Evolutionary conservation across 1,284 basidiomycete species (phyloP).

Genomic region (Cryptococcus wingfieldii): DNA sequence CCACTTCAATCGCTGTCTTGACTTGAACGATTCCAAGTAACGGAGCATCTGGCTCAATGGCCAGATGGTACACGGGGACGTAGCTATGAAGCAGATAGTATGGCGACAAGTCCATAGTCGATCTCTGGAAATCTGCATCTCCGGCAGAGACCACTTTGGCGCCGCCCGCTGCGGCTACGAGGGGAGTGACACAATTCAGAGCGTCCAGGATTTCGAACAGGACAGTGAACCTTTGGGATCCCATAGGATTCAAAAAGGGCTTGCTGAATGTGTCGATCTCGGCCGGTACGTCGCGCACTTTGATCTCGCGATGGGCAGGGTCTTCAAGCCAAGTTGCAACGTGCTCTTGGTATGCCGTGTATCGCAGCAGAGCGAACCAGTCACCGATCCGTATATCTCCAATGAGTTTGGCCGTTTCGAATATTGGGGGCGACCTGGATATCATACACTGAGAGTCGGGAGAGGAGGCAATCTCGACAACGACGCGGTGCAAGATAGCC

Average conservation of each 20-base stretch:
- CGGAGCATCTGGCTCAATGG: slow-evolving; percentile 10
- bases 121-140: slow-evolving; percentile 7
- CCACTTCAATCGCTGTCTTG: slow-evolving; percentile 14
- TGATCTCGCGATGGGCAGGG: slow-evolving; percentile 21
- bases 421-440: slow-evolving; percentile 25
- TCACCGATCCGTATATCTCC: slow-evolving; percentile 33
- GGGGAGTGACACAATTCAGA: slow-evolving; percentile 32
- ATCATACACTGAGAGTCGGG: slow-evolving; percentile 16
- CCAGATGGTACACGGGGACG: slow-evolving; percentile 39
- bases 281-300: slow-evolving; percentile 22
- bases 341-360: slow-evolving; percentile 26
- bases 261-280: background rate
- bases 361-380: slow-evolving; percentile 26
- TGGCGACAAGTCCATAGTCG: slow-evolving; percentile 6
- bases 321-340: slow-evolving; percentile 29
- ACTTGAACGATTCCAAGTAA: slow-evolving; percentile 30
- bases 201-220: slow-evolving; percentile 23
- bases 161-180: slow-evolving; percentile 11
- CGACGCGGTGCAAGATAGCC: slow-evolving; percentile 26
- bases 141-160: slow-evolving; percentile 8
- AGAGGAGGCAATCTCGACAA: slow-evolving; percentile 4
- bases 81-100: slow-evolving; percentile 37
- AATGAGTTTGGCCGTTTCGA: slow-evolving; percentile 33
- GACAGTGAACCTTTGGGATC: too few species aligned
- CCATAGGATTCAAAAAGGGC: too few species aligned